Base-by-base conservation (phyloP, 1,284 basidiomycete genomes). In the Stereum hirsutum region DNA sequence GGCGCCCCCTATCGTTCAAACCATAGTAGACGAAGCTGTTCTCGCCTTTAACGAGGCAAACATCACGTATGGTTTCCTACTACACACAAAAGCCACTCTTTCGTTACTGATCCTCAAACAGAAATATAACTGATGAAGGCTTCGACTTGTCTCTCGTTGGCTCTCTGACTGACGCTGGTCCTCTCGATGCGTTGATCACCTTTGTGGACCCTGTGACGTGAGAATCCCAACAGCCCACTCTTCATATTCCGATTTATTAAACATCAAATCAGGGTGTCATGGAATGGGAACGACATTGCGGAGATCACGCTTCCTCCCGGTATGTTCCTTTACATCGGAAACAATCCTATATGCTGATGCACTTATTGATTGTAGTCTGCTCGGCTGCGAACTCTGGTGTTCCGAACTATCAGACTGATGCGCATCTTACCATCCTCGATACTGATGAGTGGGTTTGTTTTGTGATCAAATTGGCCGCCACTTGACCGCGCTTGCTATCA, bases 281-380 rank as follows among this genome's bases (percentile, higher is more conserved):
- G 80, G 79, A 60, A 83, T 53, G 81, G 78, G 4, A 61, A 70
- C n/a, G 54, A 76, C 49, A 88, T 89, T 48, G 86, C 81, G 3
- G 63, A 66, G 5, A 81, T 89, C 49, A 52, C 68, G 28, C 28
- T 30, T 10, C 28, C 28, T 10, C 28, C 28, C n/a, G 28, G 28
- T 30, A 30, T 10, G 28, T 30, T 30, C n/a, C n/a, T 30, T 10
- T 10, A 30, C 15, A 14, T 10, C 17, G n/a, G n/a, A n/a, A n/a
- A n/a, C n/a, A n/a, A n/a, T n/a, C n/a, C n/a, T n/a, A n/a, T n/a
- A n/a, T n/a, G n/a, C n/a, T n/a, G 7, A 14, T n/a, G 17, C 21
- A 36, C 36, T 5, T n/a, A 30, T n/a, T n/a, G 10, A n/a, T 30
- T n/a, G 10, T 48, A 74, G 78, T 86, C n/a, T 88, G 85, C 56